Evolutionary conservation across 2,329 filamentous ascomycete species (phyloP), one percentile per base, ranked within the genome.

Genomic region (Colletotrichum theobromicola): DNA sequence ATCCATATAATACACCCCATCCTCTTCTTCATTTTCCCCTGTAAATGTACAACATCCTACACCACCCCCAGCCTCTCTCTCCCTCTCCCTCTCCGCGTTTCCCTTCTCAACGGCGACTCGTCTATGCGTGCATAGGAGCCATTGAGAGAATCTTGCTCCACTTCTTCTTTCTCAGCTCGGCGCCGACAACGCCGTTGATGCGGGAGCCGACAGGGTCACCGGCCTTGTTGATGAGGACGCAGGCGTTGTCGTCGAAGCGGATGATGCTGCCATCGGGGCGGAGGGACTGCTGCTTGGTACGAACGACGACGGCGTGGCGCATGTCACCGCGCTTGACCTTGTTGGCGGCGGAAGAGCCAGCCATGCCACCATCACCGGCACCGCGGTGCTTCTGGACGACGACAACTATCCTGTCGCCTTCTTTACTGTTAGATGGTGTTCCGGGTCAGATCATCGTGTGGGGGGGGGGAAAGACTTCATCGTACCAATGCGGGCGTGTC

Each of bases 111-210:
- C 30, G 12, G 32, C 16, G 37, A 34, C 69, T 79, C 85, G 42
- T 21, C 42, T 50, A 91, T 46, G 87, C 90, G 79, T 91, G 88
- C 86, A 90, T 89, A 26, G 97, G 96, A 69, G 97, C 97, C 90
- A 99, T 91, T 79, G 95, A 98, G 82, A 99, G 86, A 80, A 99
- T 98, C 91, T 98, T 99, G 80, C 95, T 98, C 97, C 97, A 99
- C 87, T 98, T 94, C 89, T 94, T 97, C 83, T 94, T 92, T 83
- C 94, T 93, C 84, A 99, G 86, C 88, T 99, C 97, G 34, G 93
- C 90, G 74, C 95, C 97, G 58, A 99, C 97, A 58, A 98, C 92
- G 78, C 96, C 95, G 85, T 95, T 98, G 88, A 98, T 91, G 83
- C 97, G 93, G 18, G 94, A 95, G 67, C 97, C 97, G 79, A 99